These are phyloP conservation scores for Stropharia rugosoannulata DNA, from an alignment of 768 basidiomycete genomes.

Conservation along the genomic window DNA sequence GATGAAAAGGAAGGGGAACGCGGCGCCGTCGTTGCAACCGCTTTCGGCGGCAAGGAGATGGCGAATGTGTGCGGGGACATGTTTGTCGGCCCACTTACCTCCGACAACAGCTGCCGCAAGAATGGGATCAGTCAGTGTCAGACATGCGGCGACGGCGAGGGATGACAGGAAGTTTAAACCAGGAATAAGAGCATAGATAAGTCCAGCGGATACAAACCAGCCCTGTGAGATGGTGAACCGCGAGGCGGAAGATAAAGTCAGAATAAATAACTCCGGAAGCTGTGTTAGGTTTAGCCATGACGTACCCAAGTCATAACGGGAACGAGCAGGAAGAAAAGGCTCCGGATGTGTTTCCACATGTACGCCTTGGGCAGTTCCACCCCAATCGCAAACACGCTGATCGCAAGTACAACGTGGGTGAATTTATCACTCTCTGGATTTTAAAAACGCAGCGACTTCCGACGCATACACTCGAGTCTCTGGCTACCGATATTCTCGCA, in stretches of 20 bases:
- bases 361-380: conserved; percentile 97
- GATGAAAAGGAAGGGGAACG: conserved; percentile 91
- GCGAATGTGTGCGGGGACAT: conserved; percentile 83
- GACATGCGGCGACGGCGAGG: conserved; percentile 87
- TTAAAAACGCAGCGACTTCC: conserved; percentile 52
- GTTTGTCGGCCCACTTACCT: conserved; percentile 97
- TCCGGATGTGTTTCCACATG: conserved; percentile 91
- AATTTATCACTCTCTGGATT: conserved; percentile 53
- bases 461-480: conserved; percentile 30
- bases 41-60: conserved; percentile 71
- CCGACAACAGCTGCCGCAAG: conserved; percentile 91
- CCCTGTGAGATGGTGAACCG: conserved; percentile 46
- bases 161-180: conserved; percentile 86
- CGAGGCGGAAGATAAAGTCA: neutral
- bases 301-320: conserved; percentile 85
- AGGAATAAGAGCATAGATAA: conserved; percentile 93
- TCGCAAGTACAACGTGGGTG: conserved; percentile 90
- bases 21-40: conserved; percentile 96
- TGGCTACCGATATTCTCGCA: conserved; percentile 27
- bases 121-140: conserved; percentile 94
- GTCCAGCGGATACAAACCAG: conserved; percentile 89
- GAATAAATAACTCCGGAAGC: neutral
- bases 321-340: conserved; percentile 78
- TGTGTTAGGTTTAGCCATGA: conserved; percentile 13
- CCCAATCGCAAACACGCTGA: conserved; percentile 97